Conservation (phyloP, 2,329 filamentous ascomycete genomes). For the Colletotrichum orchidophilum region DNA sequence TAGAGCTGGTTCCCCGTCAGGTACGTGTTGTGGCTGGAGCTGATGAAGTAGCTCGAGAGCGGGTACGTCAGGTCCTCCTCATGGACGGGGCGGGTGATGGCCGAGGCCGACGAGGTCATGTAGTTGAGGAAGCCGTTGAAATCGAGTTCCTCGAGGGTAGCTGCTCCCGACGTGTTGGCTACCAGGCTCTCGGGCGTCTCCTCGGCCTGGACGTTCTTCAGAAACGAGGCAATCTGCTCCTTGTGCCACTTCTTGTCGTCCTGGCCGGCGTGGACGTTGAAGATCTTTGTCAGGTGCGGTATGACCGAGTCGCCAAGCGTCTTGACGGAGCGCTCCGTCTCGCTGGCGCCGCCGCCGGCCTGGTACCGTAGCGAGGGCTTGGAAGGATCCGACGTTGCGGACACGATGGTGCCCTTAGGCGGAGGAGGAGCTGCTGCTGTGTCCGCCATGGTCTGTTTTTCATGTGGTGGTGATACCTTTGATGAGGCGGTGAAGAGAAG, state of each 20-base stretch:
- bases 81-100: conserved; percentile 51
- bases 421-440: background rate
- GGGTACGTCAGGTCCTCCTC: conserved; percentile 74
- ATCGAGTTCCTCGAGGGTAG: conserved; percentile 50
- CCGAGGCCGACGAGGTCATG: conserved; percentile 61
- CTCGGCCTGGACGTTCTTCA: conserved; percentile 56
- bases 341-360: conserved; percentile 59
- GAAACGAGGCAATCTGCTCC: conserved; percentile 56
- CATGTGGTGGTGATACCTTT: background rate
- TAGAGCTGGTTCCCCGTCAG: conserved; percentile 88
- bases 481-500: conserved; percentile 6
- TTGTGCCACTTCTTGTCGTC: conserved; percentile 54
- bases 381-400: background rate
- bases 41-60: conserved; percentile 91
- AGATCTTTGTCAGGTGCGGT: conserved; percentile 57
- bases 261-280: conserved; percentile 52
- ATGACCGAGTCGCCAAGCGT: conserved; percentile 52
- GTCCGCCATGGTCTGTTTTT: conserved; percentile 20
- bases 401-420: background rate
- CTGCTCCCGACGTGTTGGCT: conserved; percentile 30
- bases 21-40: conserved; percentile 95
- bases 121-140: conserved; percentile 62
- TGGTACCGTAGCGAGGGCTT: conserved; percentile 38
- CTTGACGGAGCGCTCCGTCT: conserved; percentile 50
- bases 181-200: conserved; percentile 23